phyloP scores from a whole-genome alignment of 2,329 filamentous ascomycete species.

The Zasmidium citrigriseum region DNA sequence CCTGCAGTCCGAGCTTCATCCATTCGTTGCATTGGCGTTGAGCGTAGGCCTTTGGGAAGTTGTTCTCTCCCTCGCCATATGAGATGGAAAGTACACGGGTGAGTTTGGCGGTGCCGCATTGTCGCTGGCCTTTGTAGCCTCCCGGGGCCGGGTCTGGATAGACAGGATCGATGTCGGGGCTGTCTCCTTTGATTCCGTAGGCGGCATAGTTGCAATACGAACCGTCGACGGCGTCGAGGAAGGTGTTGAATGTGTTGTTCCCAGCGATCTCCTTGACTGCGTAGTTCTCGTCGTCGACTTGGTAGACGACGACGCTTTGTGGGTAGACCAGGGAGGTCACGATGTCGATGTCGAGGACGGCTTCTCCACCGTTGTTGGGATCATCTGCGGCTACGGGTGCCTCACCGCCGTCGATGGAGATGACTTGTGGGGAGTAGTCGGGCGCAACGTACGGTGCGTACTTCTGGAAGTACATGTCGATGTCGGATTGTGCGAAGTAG shows the following conservation, averaged over 20 bases:
- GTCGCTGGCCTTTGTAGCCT: conserved; percentile 51
- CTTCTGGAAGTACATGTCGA: conserved; percentile 40
- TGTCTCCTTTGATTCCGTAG: conserved; percentile 17
- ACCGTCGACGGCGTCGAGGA: conserved; percentile 21
- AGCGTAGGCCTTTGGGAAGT: conserved; percentile 54
- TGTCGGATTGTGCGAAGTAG: conserved; percentile 19
- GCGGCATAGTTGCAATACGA: conserved; percentile 23
- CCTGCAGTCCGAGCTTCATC: conserved; percentile 50
- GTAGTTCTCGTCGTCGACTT: conserved; percentile 18
- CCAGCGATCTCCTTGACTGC: conserved; percentile 14
- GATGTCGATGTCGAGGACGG: conserved; percentile 22
- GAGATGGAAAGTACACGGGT: conserved; percentile 59
- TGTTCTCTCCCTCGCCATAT: conserved; percentile 55
- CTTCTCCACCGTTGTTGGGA: conserved; percentile 15
- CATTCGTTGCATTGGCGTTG: conserved; percentile 43
- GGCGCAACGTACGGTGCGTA: conserved; percentile 27
- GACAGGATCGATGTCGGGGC: conserved; percentile 12
- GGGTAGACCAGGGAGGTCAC: conserved; percentile 21
- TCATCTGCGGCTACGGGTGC: conserved; percentile 37
- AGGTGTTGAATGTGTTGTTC: conserved; percentile 17
- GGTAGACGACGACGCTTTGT: conserved; percentile 23
- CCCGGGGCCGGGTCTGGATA: conserved; percentile 51
- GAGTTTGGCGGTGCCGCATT: conserved; percentile 50
- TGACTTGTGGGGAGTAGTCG: conserved; percentile 28
- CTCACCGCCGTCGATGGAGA: conserved; percentile 25